These are phyloP conservation scores for Phialocephala sp. DNA, from an alignment of 2,329 filamentous ascomycete species.

Conservation along the genomic window DNA sequence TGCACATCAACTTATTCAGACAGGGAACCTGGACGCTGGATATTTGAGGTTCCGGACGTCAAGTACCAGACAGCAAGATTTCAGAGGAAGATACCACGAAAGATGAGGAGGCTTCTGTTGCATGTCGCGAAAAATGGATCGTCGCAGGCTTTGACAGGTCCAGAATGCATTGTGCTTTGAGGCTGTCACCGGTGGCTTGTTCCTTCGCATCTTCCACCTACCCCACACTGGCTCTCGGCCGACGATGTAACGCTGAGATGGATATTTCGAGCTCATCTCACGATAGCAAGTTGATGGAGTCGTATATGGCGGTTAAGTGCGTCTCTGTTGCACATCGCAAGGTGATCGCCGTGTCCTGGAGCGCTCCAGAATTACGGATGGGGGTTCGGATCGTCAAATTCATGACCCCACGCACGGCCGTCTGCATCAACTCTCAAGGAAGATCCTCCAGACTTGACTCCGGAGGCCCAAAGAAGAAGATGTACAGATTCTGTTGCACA, in stretches of 20 bases:
- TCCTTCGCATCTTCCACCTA: neutral
- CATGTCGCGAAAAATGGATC: slow-evolving; percentile 12
- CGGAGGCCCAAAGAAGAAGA: neutral
- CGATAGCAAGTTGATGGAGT: neutral
- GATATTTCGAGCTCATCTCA: slow-evolving; percentile 6
- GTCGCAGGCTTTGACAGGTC: neutral
- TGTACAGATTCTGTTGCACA: slow-evolving; percentile 12
- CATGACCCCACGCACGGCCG: neutral
- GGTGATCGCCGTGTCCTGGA: slow-evolving; percentile 11
- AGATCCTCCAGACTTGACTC: neutral
- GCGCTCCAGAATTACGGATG: slow-evolving; percentile 2
- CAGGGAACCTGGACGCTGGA: neutral
- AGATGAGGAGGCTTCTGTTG: slow-evolving; percentile 5
- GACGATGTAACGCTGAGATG: slow-evolving; percentile 6
- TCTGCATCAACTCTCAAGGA: slow-evolving; percentile 2
- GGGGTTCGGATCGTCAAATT: slow-evolving; percentile 5
- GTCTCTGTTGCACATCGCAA: slow-evolving; percentile 13
- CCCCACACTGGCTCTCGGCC: neutral
- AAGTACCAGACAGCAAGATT: slow-evolving; percentile 1
- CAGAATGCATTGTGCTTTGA: slow-evolving; percentile 6
- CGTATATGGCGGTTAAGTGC: neutral
- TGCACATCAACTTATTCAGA: neutral
- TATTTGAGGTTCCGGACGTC: neutral
- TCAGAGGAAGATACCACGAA: slow-evolving; percentile 1
- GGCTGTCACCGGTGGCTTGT: slow-evolving; percentile 6